Evolutionary conservation across 2,329 filamentous ascomycete species (phyloP), one percentile per base, ranked within the genome.

Genomic region (Colletotrichum trifolii): DNA sequence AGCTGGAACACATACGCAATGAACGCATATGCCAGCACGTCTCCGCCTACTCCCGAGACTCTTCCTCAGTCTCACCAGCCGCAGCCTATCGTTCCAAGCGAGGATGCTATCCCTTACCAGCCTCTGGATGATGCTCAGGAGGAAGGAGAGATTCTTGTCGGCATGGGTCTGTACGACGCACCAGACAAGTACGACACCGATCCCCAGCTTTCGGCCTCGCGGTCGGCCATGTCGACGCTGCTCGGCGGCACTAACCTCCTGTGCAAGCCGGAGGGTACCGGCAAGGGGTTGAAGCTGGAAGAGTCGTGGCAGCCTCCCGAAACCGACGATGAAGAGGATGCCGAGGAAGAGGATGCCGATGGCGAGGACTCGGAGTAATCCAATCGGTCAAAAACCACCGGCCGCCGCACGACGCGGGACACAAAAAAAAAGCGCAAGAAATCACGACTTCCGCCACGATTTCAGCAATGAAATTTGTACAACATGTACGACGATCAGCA

Each of bases 281-380:
- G 91, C 62, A 92, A 93, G 75, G 91, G 92, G 0, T 79, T 95
- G 69, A 95, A 94, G 74, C 80, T 96, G 4, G 92, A 95, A 76
- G 91, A 94, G 74, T 91, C 91, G 0, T 95, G 85, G 91, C 90
- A 87, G 75, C 91, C 84, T 15, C 90, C 89, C 9, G 85, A 87
- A 49, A 83, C 86, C 6, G 87, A 89, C 17, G 87, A 87, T 2
- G 87, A 86, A 13, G 83, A 82, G 0, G 75, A 76, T 0, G 80
- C 81, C 4, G 74, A 79, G 1, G 80, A 81, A 36, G 54, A 57
- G 38, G 73, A 73, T 10, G 74, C 73, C 33, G 76, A 81, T 13
- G 73, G 73, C 38, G 71, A 74, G 68, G 74, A 75, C n/a, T 48
- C 46, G 9, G 67, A 67, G 9, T 64, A 66, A 46, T 36, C 35